phyloP scores from a whole-genome alignment of 2,329 filamentous ascomycete species.

The Beauveria medogensis region DNA sequence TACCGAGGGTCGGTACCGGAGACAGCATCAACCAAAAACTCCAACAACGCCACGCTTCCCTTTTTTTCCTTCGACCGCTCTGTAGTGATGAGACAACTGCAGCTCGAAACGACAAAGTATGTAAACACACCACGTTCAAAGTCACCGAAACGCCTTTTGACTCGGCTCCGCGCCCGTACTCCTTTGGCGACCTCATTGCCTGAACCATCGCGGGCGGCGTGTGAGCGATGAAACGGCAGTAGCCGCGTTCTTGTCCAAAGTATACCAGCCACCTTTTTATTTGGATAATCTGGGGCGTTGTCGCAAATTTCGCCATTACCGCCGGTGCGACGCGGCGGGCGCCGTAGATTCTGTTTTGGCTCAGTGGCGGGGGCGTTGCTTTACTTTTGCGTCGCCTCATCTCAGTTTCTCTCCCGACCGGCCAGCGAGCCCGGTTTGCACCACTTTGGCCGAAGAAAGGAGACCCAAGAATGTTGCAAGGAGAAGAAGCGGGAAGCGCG shows the following conservation, averaged over 20 bases:
- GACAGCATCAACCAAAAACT: not conserved
- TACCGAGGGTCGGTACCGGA: no score
- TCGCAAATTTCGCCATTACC: not conserved
- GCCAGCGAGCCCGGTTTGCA: no score
- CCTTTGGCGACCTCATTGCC: not conserved
- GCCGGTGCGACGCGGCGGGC: not conserved
- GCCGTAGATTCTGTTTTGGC: not conserved
- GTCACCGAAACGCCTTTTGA: not conserved
- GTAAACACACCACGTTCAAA: not conserved
- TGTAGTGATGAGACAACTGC: not conserved
- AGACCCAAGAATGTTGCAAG: not conserved
- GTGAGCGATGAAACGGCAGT: not conserved
- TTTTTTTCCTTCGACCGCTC: not conserved
- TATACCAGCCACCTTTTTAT: no score
- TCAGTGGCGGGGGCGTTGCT: not conserved
- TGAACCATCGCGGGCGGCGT: not conserved
- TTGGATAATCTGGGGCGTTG: not conserved
- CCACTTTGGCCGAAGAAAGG: no score
- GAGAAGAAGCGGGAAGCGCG: not conserved
- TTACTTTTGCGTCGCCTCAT: not conserved
- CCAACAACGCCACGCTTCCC: constrained; percentile 2
- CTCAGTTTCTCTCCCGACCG: not conserved
- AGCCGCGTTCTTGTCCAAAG: not conserved
- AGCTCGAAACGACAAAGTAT: not conserved
- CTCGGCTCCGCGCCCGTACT: not conserved